These are phyloP conservation scores for Kazachstania bromeliacearum DNA, from an alignment of 805 yeast genomes.

Conservation along the genomic window DNA sequence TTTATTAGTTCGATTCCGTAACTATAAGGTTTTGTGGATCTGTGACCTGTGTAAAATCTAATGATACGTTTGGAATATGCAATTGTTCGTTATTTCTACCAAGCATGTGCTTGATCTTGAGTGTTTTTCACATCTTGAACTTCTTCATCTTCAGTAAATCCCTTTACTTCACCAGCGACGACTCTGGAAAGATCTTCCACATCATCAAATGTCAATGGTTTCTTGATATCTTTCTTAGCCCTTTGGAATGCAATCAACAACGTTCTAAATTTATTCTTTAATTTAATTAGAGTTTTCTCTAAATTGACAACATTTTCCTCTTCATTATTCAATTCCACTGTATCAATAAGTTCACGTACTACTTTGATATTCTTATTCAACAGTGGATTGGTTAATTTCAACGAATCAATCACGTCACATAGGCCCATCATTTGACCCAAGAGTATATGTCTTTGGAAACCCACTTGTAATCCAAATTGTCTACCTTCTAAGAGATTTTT, in stretches of 20 bases:
- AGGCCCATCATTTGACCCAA: slow-evolving; percentile 61
- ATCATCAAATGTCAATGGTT: slow-evolving; percentile 27
- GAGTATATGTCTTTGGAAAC: slow-evolving; percentile 58
- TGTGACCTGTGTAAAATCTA: no score
- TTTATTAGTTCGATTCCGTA: no score
- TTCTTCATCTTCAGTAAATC: slow-evolving; percentile 23
- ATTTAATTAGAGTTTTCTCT: slow-evolving; percentile 43
- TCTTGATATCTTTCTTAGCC: slow-evolving; percentile 9
- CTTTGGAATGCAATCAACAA: slow-evolving; percentile 32
- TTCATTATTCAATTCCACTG: slow-evolving; percentile 36
- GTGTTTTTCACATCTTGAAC: slow-evolving; percentile 9
- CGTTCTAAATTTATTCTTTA: slow-evolving; percentile 53
- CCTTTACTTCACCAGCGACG: slow-evolving; percentile 26
- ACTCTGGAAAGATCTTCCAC: slow-evolving; percentile 26
- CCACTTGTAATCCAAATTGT: slow-evolving; percentile 74
- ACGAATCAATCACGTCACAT: slow-evolving; percentile 33
- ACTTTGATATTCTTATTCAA: slow-evolving; percentile 16
- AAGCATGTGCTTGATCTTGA: slow-evolving; percentile 20
- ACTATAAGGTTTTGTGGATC: no score
- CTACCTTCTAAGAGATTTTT: slow-evolving; percentile 68
- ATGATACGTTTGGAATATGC: background rate
- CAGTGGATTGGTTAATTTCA: slow-evolving; percentile 7
- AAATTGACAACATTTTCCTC: slow-evolving; percentile 47
- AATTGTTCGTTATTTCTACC: no score
- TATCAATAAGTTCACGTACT: slow-evolving; percentile 23